Evolutionary conservation across 768 basidiomycete species (phyloP).

Genomic region (Suillus cothurnatus): DNA sequence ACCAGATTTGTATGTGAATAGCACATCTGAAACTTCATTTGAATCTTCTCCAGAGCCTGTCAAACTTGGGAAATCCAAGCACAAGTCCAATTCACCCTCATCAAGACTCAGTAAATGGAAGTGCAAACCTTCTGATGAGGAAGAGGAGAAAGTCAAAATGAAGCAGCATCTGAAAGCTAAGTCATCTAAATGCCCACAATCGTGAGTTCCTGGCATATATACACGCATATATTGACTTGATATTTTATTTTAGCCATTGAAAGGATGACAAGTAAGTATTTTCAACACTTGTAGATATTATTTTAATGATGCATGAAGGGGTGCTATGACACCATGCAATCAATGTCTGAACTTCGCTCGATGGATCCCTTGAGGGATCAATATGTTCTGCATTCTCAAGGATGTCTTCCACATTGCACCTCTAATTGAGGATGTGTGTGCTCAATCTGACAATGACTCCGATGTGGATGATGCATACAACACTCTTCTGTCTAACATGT

Average conservation of each 20-base stretch:
- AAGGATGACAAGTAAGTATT: neutral
- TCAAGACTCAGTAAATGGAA: no score
- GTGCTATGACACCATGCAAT: neutral
- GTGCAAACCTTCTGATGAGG: no score
- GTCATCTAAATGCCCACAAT: neutral
- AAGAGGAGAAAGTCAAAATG: no score
- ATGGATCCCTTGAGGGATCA: neutral
- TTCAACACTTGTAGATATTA: neutral
- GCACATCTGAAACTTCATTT: no score
- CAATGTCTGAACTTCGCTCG: neutral
- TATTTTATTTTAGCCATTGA: neutral
- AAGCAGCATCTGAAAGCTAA: neutral
- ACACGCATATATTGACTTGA: neutral
- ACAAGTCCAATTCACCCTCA: no score
- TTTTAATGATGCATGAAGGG: neutral
- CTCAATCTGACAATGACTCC: neutral
- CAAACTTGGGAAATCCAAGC: no score
- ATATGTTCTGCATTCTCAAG: conserved; percentile 2
- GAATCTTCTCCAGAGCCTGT: no score
- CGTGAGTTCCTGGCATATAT: neutral
- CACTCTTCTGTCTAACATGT: neutral
- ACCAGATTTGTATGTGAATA: no score
- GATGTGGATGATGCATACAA: neutral
- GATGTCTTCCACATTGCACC: neutral
- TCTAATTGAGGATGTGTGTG: neutral